Conservation (phyloP, 2,329 filamentous ascomycete species). For the Penicillium sumatraense region DNA sequence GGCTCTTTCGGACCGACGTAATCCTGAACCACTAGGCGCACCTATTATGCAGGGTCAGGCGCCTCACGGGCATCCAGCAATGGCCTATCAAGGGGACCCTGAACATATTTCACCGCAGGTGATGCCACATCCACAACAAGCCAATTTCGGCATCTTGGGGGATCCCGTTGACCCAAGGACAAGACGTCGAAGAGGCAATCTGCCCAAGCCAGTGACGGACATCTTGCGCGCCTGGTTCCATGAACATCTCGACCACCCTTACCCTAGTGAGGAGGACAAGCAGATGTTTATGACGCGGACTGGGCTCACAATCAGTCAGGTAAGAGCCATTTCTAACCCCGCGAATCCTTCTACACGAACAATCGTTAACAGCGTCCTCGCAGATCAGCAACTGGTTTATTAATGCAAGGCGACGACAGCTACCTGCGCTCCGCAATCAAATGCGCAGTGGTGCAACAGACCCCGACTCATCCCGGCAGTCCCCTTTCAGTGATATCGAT, state of each 20-base stretch:
- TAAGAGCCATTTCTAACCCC: constrained; percentile 26
- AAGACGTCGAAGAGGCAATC: constrained; percentile 73
- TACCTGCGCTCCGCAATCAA: constrained; percentile 52
- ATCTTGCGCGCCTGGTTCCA: constrained; percentile 80
- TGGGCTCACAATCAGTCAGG: constrained; percentile 73
- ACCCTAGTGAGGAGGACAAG: constrained; percentile 88
- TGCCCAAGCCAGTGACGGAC: constrained; percentile 89
- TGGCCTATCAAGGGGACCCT: constrained; percentile 36
- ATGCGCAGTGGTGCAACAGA: constrained; percentile 37
- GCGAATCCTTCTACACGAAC: neutral
- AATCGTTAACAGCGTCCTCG: constrained; percentile 8
- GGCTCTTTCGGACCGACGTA: constrained; percentile 28
- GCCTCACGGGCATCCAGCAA: constrained; percentile 33
- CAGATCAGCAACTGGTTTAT: constrained; percentile 61
- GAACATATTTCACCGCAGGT: constrained; percentile 38
- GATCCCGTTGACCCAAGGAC: constrained; percentile 44
- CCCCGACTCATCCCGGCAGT: constrained; percentile 35
- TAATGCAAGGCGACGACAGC: constrained; percentile 54
- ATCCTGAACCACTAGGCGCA: constrained; percentile 27
- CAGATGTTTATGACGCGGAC: constrained; percentile 78
- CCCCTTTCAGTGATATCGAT: constrained; percentile 42
- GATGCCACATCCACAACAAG: constrained; percentile 36
- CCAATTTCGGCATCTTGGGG: constrained; percentile 45
- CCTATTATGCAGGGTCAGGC: constrained; percentile 33
- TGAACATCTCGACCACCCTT: constrained; percentile 77